A percentile compares a stretch with the other conserved stretches of the same genome.
Conservation (phyloP, 2,329 filamentous ascomycete genomes). For the Hypoxylon sp. region DNA sequence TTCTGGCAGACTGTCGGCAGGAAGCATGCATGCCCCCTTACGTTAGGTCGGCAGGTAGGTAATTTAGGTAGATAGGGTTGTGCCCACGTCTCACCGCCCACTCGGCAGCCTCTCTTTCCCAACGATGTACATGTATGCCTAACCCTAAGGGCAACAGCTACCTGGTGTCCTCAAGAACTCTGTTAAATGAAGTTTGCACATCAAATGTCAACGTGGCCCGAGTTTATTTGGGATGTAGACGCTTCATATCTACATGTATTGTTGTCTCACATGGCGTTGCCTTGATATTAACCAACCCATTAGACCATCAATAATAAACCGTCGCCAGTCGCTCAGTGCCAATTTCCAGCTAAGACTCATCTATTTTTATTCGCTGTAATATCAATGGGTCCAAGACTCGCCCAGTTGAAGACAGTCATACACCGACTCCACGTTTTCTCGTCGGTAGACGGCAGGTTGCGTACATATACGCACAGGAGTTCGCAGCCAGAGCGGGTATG, state of each 20-base stretch:
- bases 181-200: not conserved
- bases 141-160: not conserved
- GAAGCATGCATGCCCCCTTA: not conserved
- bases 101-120: not conserved
- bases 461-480: slow-evolving; percentile 44
- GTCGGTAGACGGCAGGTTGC: slow-evolving; percentile 35
- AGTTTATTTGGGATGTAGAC: not conserved
- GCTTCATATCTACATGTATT: not conserved
- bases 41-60: not conserved
- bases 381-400: slow-evolving; percentile 17
- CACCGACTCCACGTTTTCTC: slow-evolving; percentile 48
- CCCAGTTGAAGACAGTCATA: slow-evolving; percentile 28
- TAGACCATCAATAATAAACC: slow-evolving; percentile 14
- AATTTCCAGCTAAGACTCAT: not conserved
- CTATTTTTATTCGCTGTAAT: slow-evolving; percentile 3
- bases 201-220: not conserved
- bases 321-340: not conserved
- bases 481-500: slow-evolving; percentile 39
- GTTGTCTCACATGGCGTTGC: not conserved
- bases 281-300: not conserved
- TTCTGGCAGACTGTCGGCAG: not conserved
- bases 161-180: not conserved
- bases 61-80: not conserved
- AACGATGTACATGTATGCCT: not conserved
- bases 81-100: not conserved